Evolutionary conservation across 2,329 filamentous ascomycete genomes (phyloP), one percentile per base, ranked within the genome.

Genomic region (Pezicula neosporulosa): DNA sequence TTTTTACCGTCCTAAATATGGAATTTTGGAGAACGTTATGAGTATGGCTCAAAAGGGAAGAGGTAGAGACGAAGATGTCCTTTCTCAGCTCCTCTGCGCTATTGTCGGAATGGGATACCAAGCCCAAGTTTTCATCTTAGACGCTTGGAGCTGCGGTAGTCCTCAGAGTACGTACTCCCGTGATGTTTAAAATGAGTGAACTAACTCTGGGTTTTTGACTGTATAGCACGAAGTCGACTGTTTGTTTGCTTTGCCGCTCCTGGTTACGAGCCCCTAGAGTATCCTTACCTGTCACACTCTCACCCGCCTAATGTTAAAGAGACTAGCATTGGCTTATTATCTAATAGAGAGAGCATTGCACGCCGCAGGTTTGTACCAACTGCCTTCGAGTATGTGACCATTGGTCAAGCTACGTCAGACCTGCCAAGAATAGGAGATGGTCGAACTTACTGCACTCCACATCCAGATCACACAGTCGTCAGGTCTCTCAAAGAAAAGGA

Each of bases 51-150:
- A 72, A 63, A 21, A 70, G 71, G 16, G 72, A 66, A 16, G 60
- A 63, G 6, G 69, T 67, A 30, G 76, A 15, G 69, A 76, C 4
- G 74, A 86, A 18, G 88, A 89, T 52, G 80, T 89, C 0, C 83
- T 92, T 47, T 84, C 83, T 1, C 88, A 92, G 58, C 72, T 94
- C 0, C 74, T 94, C 9, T 88, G 86, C 55, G 77, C 83, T 1
- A 70, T 94, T 0, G 85, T 93, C 0, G 87, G 85, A 0, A 74
- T 94, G 56, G 89, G 89, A 0, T 95, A 94, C 58, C 89, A 95
- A 62, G 73, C 83, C 0, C 80, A 86, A 38, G 77, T 89, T 36
- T 82, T 84, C 50, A 72, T 86, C 0, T 72, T 89, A 18, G 87
- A 91, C 56, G 80, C 87, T 0, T 90, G 86, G 75, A 80, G 79